A percentile compares a stretch with the other conserved stretches of the same genome.
Evolutionary conservation across 352 stramenopile genomes (phyloP).

Genomic region (Phytophthora litchii): DNA sequence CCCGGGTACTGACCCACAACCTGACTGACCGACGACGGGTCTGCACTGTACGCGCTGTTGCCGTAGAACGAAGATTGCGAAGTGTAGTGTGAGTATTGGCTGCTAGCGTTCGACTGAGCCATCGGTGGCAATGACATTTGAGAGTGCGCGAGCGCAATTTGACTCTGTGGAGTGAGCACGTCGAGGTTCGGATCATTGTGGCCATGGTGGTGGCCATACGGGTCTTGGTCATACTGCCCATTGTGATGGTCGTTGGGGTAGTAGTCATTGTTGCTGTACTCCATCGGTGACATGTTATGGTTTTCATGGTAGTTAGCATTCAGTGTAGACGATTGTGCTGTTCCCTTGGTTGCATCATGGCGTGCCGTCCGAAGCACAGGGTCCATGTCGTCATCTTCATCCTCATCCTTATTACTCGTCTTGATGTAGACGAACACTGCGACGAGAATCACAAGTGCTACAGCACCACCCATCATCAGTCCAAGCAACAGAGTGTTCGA

Average conservation of each 20-base stretch:
- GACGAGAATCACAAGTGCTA: constrained; percentile 46
- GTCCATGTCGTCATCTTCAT: constrained; percentile 42
- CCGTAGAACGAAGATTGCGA: constrained; percentile 34
- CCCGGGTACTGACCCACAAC: constrained; percentile 35
- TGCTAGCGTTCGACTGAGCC: constrained; percentile 31
- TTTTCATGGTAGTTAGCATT: constrained; percentile 40
- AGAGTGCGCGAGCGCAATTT: constrained; percentile 52
- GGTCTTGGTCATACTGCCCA: constrained; percentile 33
- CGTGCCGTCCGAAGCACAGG: constrained; percentile 20
- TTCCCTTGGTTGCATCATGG: constrained; percentile 15
- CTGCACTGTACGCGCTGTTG: constrained; percentile 27
- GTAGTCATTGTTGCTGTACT: constrained; percentile 28
- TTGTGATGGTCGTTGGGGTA: constrained; percentile 22
- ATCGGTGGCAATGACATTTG: constrained; percentile 47
- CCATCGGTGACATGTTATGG: constrained; percentile 36
- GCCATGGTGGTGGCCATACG: constrained; percentile 16
- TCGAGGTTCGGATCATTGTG: constrained; percentile 59
- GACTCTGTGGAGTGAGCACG: constrained; percentile 65
- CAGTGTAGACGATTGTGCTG: constrained; percentile 37
- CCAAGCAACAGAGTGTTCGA: constrained; percentile 47
- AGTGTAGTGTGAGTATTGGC: constrained; percentile 37
- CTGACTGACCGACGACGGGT: constrained; percentile 20
- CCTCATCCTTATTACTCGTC: constrained; percentile 37
- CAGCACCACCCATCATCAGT: constrained; percentile 51
- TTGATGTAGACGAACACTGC: constrained; percentile 66